Conservation (phyloP, 805 yeast genomes). For the Lipomyces yamadae region DNA sequence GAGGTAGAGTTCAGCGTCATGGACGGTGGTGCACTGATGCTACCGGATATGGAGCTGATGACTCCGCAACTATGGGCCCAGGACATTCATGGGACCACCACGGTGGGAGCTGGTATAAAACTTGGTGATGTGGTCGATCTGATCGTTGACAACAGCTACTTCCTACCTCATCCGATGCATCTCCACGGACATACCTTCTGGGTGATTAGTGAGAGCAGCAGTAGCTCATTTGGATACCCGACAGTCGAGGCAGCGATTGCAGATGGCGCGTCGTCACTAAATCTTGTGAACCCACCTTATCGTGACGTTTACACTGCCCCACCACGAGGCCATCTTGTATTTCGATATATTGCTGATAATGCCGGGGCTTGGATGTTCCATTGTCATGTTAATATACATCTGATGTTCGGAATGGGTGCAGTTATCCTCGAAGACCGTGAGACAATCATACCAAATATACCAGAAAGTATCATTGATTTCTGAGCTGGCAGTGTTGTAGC, state of each 20-base stretch:
- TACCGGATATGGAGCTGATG: neutral
- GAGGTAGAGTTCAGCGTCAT: slow-evolving; percentile 4
- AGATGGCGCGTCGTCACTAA: slow-evolving; percentile 17
- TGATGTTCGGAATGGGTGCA: slow-evolving; percentile 12
- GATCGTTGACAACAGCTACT: slow-evolving; percentile 77
- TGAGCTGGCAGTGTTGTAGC: too few species aligned
- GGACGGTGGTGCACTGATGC: slow-evolving; percentile 11
- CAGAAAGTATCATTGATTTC: neutral
- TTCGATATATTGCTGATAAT: slow-evolving; percentile 88
- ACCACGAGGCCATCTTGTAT: slow-evolving; percentile 81
- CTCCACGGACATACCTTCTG: slow-evolving; percentile 77
- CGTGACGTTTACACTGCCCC: slow-evolving; percentile 81
- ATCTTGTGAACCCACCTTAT: slow-evolving; percentile 73
- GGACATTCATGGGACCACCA: neutral
- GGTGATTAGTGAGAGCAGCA: slow-evolving; percentile 57
- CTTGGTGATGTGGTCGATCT: slow-evolving; percentile 71
- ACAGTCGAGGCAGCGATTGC: slow-evolving; percentile 19
- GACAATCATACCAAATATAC: neutral
- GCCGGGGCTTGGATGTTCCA: slow-evolving; percentile 96
- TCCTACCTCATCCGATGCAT: slow-evolving; percentile 81
- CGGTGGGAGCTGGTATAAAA: slow-evolving; percentile 54
- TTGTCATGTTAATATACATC: slow-evolving; percentile 52
- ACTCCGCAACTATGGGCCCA: slow-evolving; percentile 11
- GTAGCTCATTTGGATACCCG: slow-evolving; percentile 41
- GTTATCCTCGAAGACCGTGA: slow-evolving; percentile 16